Evolutionary conservation across 106 monocot species (phyloP).

Genomic region (Ottelia alismoides): DNA sequence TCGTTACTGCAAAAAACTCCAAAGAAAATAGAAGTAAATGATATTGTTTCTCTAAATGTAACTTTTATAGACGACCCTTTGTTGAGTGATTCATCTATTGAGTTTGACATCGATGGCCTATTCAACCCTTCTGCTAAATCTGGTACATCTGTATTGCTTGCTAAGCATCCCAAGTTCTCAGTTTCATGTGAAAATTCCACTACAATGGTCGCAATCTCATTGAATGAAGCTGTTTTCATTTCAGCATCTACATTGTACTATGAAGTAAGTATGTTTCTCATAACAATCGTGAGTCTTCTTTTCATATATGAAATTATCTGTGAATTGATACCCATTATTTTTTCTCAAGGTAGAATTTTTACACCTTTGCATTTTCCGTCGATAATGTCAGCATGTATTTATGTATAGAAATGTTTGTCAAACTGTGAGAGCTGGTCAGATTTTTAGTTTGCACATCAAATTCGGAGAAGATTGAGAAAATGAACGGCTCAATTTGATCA

Average conservation of each 20-base stretch:
- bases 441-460: too few species aligned
- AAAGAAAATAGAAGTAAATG: conserved; percentile 51
- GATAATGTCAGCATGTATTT: too few species aligned
- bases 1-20: conserved; percentile 58
- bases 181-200: conserved; percentile 28
- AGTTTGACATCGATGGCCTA: conserved; percentile 73
- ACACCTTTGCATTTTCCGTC: too few species aligned
- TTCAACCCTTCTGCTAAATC: conserved; percentile 29
- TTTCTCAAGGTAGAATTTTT: too few species aligned
- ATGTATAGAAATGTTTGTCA: too few species aligned
- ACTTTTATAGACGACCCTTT: conserved; percentile 61
- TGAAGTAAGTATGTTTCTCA: conserved; percentile 41
- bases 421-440: too few species aligned
- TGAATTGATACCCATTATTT: too few species aligned
- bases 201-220: conserved; percentile 69
- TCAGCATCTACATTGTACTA: conserved; percentile 49
- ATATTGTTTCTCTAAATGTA: conserved; percentile 59
- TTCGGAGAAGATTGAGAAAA: too few species aligned
- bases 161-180: conserved; percentile 12
- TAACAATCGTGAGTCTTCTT: too few species aligned
- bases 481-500: too few species aligned
- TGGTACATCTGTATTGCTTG: conserved; percentile 3
- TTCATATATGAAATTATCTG: too few species aligned
- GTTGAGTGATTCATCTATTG: conserved; percentile 53
- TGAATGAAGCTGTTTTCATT: conserved; percentile 66